These are phyloP conservation scores for Podaxis sp. DNA, from an alignment of 768 basidiomycete species.

Conservation along the genomic window DNA sequence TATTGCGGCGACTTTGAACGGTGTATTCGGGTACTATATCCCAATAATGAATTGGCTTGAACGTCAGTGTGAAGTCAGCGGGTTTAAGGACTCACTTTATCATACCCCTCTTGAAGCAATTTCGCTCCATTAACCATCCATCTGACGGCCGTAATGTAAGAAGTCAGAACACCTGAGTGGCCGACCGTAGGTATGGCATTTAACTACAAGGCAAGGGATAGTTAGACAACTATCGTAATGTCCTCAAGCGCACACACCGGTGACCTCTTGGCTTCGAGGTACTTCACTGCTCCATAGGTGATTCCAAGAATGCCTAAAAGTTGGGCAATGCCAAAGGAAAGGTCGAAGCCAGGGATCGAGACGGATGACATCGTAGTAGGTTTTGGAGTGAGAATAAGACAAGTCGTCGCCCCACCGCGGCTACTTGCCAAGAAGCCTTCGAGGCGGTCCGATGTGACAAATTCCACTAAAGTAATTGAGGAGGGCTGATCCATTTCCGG, in stretches of 20 bases:
- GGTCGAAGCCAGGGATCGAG: not conserved
- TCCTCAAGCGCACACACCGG: not conserved
- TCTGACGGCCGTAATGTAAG: constrained; percentile 24
- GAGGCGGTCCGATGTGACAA: not conserved
- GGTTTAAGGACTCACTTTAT: constrained; percentile 15
- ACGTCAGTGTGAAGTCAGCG: not conserved
- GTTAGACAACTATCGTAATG: not conserved
- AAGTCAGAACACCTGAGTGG: constrained; percentile 23
- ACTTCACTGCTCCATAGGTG: not conserved
- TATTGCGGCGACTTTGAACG: constrained; percentile 28
- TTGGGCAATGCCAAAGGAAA: not conserved
- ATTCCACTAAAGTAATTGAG: too few species aligned
- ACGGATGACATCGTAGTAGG: not conserved
- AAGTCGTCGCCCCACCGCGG: not conserved
- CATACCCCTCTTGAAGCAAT: constrained; percentile 27
- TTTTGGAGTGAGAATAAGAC: not conserved
- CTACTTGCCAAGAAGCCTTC: not conserved
- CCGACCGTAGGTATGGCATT: constrained; percentile 26
- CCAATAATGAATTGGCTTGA: not conserved
- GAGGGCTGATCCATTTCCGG: too few species aligned
- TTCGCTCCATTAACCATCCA: constrained; percentile 23
- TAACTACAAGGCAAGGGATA: constrained; percentile 11
- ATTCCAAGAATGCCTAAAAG: not conserved
- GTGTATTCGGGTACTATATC: constrained; percentile 23
- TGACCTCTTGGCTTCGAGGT: constrained; percentile 8